These are phyloP conservation scores for Garcia nutans DNA, from an alignment of 345 rosid genomes.

Conservation along the genomic window DNA sequence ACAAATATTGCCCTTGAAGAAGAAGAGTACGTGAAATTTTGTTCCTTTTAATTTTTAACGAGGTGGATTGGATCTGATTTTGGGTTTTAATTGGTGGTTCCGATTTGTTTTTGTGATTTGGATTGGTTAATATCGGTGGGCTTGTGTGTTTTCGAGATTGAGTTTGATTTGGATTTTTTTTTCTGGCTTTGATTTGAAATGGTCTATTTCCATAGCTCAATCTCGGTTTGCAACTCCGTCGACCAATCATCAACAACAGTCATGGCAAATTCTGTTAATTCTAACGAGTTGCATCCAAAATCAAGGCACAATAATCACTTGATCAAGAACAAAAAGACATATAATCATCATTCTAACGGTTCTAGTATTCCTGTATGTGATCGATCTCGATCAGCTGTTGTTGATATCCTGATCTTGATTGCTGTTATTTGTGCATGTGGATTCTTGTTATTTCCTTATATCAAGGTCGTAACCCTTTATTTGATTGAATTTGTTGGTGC, in stretches of 20 bases:
- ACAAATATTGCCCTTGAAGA: conserved; percentile 1
- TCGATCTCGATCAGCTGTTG: conserved; percentile 66
- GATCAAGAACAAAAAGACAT: conserved; percentile 35
- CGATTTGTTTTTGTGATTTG: conserved; percentile 23
- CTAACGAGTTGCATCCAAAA: conserved; percentile 44
- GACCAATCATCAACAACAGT: conserved; percentile 51
- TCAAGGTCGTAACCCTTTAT: conserved; percentile 39
- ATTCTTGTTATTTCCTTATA: conserved; percentile 68
- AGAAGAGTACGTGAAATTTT: conserved; percentile 13
- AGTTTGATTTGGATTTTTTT: not conserved
- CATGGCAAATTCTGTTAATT: conserved; percentile 59
- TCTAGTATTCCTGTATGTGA: conserved; percentile 48
- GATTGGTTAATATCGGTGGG: conserved; percentile 25
- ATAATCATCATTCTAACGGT: conserved; percentile 38
- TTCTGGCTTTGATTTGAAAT: conserved; percentile 55
- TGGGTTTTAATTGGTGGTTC: conserved; percentile 24
- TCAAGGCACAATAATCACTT: conserved; percentile 40
- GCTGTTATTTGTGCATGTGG: conserved; percentile 75
- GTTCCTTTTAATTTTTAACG: conserved; percentile 9
- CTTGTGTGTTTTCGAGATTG: conserved; percentile 20
- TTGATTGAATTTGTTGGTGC: conserved; percentile 42
- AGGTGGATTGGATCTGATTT: conserved; percentile 48
- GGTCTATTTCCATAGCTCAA: conserved; percentile 75
- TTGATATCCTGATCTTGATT: conserved; percentile 68
- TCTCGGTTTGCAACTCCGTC: conserved; percentile 77